Base-by-base conservation (phyloP, 257 asterid species). In the Primulina eburnea region DNA sequence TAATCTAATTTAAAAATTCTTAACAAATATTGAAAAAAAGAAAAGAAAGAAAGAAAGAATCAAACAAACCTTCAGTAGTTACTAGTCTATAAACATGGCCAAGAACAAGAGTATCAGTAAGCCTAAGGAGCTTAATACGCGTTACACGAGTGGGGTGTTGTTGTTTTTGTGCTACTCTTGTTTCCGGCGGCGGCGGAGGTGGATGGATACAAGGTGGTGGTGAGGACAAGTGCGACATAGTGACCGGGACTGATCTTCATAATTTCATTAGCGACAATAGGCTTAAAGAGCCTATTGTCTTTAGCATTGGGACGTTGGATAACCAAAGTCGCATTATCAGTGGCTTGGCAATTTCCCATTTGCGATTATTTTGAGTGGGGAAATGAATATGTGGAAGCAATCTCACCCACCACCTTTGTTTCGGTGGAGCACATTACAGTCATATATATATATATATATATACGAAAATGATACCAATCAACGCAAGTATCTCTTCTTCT, bases 291-390 rank as follows among this genome's bases (percentile, higher is more conserved):
- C 24, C 24, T 21, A 21, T 21, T 21, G 0, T 21, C 24, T 21
- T 21, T 21, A 21, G 24, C 0, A 21, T 21, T 21, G 24, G 24
- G 24, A 21, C 24, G 24, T 21, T 21, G 24, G 57, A 86, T 34
- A 1, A 78, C 71, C 16, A 88, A 62, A 64, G 86, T 77, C 69
- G 92, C 97, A 75, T 82, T 88, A 72, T 92, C 98, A 64, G 88
- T 86, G 68, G 98, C 97, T 76, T 92, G 98, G 75, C 97, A 92
- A 69, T 92, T 92, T 4, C 98, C 98, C 98, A 92, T 92, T 62
- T 78, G 18, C 6, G 6, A 43, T 14, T 0, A 14, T 24, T n/a
- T 16, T 6, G 14, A 7, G 29, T 24, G 6, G 56, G 20, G 2
- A 14, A 5, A 47, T 5, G 56, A 47, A 47, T 47, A 40, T 47